Evolutionary conservation across 176 grass and related monocot genomes (phyloP).

Genomic region (Eleusine coracana): DNA sequence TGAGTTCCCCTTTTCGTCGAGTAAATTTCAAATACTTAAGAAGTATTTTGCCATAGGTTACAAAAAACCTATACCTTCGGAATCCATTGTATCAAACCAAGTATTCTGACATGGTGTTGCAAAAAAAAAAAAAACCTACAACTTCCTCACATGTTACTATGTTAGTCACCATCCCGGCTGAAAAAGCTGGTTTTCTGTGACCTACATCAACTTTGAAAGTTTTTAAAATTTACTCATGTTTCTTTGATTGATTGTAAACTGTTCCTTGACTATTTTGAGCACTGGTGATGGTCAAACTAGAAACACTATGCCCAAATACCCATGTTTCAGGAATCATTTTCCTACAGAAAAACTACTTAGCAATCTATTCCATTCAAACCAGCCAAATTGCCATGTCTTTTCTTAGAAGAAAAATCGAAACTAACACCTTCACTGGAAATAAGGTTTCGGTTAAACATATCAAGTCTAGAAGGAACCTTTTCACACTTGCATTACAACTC

Average conservation of each 20-base stretch:
- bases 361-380: background rate
- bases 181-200: too few species aligned
- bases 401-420: background rate
- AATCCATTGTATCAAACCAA: too few species aligned
- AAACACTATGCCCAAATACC: background rate
- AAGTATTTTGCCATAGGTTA: background rate
- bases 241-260: background rate
- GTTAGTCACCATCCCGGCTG: background rate
- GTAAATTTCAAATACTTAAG: background rate
- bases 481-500: background rate
- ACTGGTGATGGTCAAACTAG: background rate
- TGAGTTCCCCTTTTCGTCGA: background rate
- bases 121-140: background rate
- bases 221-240: too few species aligned
- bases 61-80: too few species aligned
- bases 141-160: background rate
- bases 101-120: background rate
- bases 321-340: background rate
- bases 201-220: too few species aligned
- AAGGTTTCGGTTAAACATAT: background rate
- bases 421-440: background rate
- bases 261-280: background rate
- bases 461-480: background rate
- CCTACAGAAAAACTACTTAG: background rate
- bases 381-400: background rate